These are phyloP conservation scores for Inga oerstediana DNA, from an alignment of 306 rosid species.

Conservation along the genomic window DNA sequence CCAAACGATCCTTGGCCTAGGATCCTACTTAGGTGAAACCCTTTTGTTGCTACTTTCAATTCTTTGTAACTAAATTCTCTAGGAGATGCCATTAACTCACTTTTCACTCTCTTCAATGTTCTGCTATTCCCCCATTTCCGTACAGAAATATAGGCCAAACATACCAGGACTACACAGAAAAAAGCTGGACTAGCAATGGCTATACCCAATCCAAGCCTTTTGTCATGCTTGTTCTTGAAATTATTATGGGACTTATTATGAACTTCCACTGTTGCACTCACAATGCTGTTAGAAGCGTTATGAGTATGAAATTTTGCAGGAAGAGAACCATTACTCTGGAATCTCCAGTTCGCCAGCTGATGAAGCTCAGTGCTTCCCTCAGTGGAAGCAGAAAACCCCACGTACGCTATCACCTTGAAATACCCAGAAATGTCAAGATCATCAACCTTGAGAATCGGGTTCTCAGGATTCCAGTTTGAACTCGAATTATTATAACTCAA, in stretches of 20 bases:
- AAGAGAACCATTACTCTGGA: conserved; percentile 49
- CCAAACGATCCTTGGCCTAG: conserved; percentile 22
- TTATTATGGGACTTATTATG: neutral
- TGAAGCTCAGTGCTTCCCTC: conserved; percentile 82
- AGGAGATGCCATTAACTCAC: conserved; percentile 7
- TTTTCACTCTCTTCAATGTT: conserved; percentile 17
- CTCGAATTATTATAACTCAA: conserved; percentile 50
- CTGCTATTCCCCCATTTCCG: conserved; percentile 1
- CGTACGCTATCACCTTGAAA: conserved; percentile 42
- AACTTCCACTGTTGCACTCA: conserved; percentile 33
- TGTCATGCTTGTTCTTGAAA: conserved; percentile 17
- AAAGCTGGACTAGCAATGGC: conserved; percentile 12
- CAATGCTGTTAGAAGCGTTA: conserved; percentile 57
- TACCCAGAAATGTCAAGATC: conserved; percentile 54
- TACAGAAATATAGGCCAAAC: neutral
- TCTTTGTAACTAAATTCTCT: conserved; percentile 3
- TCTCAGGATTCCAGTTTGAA: conserved; percentile 41
- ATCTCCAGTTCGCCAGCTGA: conserved; percentile 63
- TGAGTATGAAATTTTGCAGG: conserved; percentile 37
- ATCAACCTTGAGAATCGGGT: conserved; percentile 45
- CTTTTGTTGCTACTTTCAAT: conserved; percentile 14
- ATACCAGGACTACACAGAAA: neutral
- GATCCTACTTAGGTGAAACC: conserved; percentile 17
- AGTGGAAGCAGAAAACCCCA: conserved; percentile 70
- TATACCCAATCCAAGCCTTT: conserved; percentile 39